A percentile compares a stretch with the other conserved stretches of the same genome.
These are phyloP conservation scores for Clonostachys rhizophaga DNA, from an alignment of 2,329 filamentous ascomycete species.

Conservation along the genomic window DNA sequence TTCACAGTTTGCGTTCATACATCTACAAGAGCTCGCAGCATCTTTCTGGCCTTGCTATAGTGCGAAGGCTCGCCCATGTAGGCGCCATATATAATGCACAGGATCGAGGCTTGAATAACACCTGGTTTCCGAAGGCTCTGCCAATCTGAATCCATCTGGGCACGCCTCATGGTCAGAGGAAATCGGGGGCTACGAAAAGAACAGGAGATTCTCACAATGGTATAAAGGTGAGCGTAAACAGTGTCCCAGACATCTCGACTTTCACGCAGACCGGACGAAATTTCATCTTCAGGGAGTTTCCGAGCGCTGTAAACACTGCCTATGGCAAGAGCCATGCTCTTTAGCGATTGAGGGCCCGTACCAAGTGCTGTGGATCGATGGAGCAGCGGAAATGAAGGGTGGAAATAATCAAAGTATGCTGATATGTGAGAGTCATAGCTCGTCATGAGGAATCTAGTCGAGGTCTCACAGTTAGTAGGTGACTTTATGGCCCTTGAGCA, in stretches of 20 bases:
- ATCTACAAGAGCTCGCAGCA: conserved; percentile 17
- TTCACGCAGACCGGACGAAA: background rate
- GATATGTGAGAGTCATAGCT: conserved; percentile 2
- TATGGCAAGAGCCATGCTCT: conserved; percentile 9
- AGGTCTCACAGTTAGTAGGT: background rate
- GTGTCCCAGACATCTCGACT: conserved; percentile 11
- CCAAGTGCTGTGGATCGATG: conserved; percentile 8
- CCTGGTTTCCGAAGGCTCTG: conserved; percentile 13
- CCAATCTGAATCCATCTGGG: conserved; percentile 12
- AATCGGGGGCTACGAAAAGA: background rate
- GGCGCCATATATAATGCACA: conserved; percentile 19
- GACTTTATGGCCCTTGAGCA: background rate
- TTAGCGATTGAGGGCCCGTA: conserved; percentile 3
- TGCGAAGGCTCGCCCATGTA: conserved; percentile 15
- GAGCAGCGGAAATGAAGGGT: conserved; percentile 12
- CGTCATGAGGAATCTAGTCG: background rate
- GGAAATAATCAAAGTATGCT: conserved; percentile 13
- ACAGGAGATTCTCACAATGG: conserved; percentile 1
- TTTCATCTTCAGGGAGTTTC: conserved; percentile 4
- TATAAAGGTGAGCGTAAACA: conserved; percentile 5
- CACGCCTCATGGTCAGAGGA: no score
- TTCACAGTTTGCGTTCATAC: conserved; percentile 7
- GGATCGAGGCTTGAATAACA: conserved; percentile 19
- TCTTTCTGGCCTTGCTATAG: conserved; percentile 14
- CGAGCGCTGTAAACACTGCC: conserved; percentile 10